Evolutionary conservation across 352 stramenopile genomes (phyloP).

Genomic region (Phytophthora aleatoria): DNA sequence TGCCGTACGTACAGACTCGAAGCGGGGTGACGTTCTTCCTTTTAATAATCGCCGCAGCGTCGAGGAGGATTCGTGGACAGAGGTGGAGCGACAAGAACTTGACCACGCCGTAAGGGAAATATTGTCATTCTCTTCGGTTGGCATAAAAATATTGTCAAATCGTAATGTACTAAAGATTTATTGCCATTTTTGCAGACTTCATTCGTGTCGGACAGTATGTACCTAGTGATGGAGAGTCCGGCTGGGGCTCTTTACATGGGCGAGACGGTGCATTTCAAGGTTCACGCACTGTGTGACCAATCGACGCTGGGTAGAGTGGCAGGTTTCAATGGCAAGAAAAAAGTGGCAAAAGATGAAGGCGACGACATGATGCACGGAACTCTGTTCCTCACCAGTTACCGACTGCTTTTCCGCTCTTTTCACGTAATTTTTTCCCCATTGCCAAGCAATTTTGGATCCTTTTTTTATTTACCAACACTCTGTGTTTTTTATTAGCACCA

Average conservation of each 20-base stretch:
- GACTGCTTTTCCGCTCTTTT: slow-evolving; percentile 78
- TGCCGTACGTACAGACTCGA: slow-evolving; percentile 3
- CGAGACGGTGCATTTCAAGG: slow-evolving; percentile 77
- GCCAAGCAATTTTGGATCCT: slow-evolving; percentile 7
- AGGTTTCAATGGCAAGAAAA: slow-evolving; percentile 26
- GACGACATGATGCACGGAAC: slow-evolving; percentile 57
- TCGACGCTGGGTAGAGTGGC: slow-evolving; percentile 47
- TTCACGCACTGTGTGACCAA: slow-evolving; percentile 70
- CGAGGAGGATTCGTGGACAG: slow-evolving; percentile 88
- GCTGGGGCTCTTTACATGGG: slow-evolving; percentile 56
- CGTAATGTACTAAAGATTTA: neutral
- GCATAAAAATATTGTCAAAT: slow-evolving; percentile 11
- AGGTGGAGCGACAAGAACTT: slow-evolving; percentile 80
- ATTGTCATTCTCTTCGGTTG: neutral
- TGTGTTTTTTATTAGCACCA: slow-evolving; percentile 24
- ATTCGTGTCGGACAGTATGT: slow-evolving; percentile 83
- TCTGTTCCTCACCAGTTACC: slow-evolving; percentile 76
- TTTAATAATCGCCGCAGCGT: slow-evolving; percentile 31
- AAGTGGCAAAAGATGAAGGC: slow-evolving; percentile 10
- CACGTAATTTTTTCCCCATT: slow-evolving; percentile 42
- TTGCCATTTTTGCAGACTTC: slow-evolving; percentile 52
- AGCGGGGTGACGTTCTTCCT: slow-evolving; percentile 7
- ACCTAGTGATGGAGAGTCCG: slow-evolving; percentile 75
- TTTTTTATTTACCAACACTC: slow-evolving; percentile 7
- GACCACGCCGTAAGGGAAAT: slow-evolving; percentile 63